A percentile compares a stretch with the other conserved stretches of the same genome.
Evolutionary conservation across 2,329 filamentous ascomycete genomes (phyloP).

Genomic region (Calonectria pseudoreteaudii): DNA sequence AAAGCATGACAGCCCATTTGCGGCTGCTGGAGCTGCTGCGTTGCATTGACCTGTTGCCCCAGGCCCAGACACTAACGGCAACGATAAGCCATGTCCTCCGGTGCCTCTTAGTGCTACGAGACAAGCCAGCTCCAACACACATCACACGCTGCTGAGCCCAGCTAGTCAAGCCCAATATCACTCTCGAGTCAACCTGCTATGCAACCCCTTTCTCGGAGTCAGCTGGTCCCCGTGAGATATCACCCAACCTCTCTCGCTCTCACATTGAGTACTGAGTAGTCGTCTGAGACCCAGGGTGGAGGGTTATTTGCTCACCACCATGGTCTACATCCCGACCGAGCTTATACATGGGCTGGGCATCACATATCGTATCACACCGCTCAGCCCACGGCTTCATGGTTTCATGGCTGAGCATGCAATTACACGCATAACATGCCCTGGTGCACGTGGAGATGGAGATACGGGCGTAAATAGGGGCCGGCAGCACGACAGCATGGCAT

Average conservation of each 20-base stretch:
- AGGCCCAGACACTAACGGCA: background rate
- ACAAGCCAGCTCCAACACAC: background rate
- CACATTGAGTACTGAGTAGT: background rate
- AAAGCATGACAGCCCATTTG: background rate
- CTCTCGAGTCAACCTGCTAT: background rate
- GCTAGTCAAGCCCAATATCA: background rate
- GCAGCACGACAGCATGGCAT: background rate
- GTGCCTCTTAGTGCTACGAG: background rate
- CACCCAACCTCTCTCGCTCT: background rate
- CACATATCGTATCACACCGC: background rate
- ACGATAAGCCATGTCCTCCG: background rate
- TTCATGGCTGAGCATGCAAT: background rate
- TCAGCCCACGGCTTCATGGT: background rate
- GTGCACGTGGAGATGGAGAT: background rate
- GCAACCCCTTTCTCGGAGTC: background rate
- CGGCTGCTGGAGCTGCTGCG: background rate
- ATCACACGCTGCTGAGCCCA: background rate
- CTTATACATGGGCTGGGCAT: background rate
- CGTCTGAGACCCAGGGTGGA: background rate
- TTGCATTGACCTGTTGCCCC: background rate
- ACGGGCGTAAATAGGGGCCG: background rate
- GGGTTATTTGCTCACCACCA: background rate
- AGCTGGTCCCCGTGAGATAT: background rate
- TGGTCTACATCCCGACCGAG: background rate
- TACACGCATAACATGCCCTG: background rate